Evolutionary conservation across 1,139 yeast genomes (phyloP), one percentile per base, ranked within the genome.

Genomic region (Fermentozyma sake): DNA sequence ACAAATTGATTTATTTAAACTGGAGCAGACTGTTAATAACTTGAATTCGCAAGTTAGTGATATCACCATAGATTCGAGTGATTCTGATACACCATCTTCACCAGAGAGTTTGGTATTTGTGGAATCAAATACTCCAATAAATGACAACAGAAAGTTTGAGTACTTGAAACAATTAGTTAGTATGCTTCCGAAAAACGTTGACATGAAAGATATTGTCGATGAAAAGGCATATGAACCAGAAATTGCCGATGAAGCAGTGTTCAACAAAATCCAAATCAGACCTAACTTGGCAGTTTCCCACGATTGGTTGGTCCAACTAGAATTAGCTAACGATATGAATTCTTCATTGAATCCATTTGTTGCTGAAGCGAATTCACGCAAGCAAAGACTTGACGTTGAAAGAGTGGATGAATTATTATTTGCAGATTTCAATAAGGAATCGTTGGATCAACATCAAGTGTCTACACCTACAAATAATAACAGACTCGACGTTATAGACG

Each of bases 191-290:
- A 45, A 52, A 9, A 55, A 55, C 20, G 43, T 54, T 9, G 52
- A 59, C 26, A 42, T 69, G 42, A 45, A 52, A 28, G 66, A 63
- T 8, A 59, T 77, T 10, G 65, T 77, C 6, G 64, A 71, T 28
- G 83, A 78, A 38, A 79, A 76, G 43, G 81, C 76, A 2, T 81
- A 72, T 42, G 93, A 82, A 50, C 91, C 91, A 0, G 78, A 58
- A 52, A 49, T 67, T 12, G 34, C 48, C 2, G 53, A 57, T 30
- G 66, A 55, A 5, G 40, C 44, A 5, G 47, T 47, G 1, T 66
- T 65, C 38, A 55, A 59, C 26, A 41, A 33, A 4, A 55, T 66
- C 23, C 58, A 51, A 34, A 47, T 46, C 7, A 44, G 48, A 23
- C 57, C 64, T 3, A 55, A 61, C 21, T 57, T 76, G 21, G 71